Percentiles rank a stretch among this genome's conserved stretches.
phyloP scores from a whole-genome alignment of 2,329 filamentous ascomycete species.

The Neocucurbitaria cava region DNA sequence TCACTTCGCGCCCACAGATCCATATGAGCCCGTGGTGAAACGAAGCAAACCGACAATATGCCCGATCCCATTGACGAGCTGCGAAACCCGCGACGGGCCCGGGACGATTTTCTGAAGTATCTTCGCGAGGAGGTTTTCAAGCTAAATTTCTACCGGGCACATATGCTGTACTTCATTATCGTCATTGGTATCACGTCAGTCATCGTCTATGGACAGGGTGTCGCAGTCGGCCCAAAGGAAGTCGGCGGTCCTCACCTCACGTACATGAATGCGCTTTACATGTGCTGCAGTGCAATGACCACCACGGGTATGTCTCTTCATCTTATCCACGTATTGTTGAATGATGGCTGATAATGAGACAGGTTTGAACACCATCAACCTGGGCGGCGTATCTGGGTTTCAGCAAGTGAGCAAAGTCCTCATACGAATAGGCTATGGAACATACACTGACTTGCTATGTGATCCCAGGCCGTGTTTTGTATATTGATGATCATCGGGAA shows the following conservation, averaged over 20 bases:
- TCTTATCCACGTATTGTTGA: not conserved
- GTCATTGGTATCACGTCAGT: constrained; percentile 35
- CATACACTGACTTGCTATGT: not conserved
- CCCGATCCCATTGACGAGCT: constrained; percentile 25
- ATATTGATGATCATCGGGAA: constrained; percentile 38
- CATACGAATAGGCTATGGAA: not conserved
- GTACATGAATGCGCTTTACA: constrained; percentile 37
- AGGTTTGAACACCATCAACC: constrained; percentile 37
- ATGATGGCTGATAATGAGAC: not conserved
- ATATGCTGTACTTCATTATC: constrained; percentile 41
- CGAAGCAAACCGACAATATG: constrained; percentile 13
- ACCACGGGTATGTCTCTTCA: constrained; percentile 28
- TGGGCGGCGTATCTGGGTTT: constrained; percentile 27
- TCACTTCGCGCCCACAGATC: not conserved
- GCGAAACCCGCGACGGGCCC: constrained; percentile 22
- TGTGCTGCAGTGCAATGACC: constrained; percentile 41
- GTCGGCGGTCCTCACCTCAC: constrained; percentile 22
- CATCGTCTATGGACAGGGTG: constrained; percentile 38
- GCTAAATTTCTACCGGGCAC: constrained; percentile 34
- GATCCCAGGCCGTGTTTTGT: constrained; percentile 29
- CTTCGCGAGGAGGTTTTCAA: constrained; percentile 21
- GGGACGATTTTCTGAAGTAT: constrained; percentile 25
- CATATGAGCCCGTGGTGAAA: not conserved
- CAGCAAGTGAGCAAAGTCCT: not conserved
- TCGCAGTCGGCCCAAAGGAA: constrained; percentile 29